Base-by-base conservation (phyloP, 176 grass and related monocot genomes). In the Chloris gayana region DNA sequence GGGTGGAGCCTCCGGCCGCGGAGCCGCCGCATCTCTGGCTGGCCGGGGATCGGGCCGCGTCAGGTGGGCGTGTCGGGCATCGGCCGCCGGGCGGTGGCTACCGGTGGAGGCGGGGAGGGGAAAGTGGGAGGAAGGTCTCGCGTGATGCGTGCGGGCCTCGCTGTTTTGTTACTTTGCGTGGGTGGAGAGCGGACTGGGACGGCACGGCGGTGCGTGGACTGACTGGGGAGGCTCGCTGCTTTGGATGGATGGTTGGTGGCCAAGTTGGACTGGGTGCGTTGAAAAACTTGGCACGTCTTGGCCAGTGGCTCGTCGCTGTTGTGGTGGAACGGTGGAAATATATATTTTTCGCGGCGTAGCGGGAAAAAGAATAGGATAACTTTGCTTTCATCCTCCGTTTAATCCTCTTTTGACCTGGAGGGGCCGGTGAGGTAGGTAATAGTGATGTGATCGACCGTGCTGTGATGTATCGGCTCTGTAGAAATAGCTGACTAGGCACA, bases 91-190 rank as follows among this genome's bases (percentile, higher is more conserved):
- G 19, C 50, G 37, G 47, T 30, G 74, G 73, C 51, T n/a, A 39
- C 77, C 39, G 38, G 77, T 31, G 38, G 62, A 21, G 79, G 12
- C 56, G 15, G 24, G 9, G 50, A 0, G n/a, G 35, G 86, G 81
- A 70, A 84, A 80, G 87, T 80, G 82, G 45, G 58, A 11, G 56
- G 64, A 80, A 62, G 70, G 63, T 84, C 53, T 81, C 46, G 81
- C 54, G 49, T 6, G n/a, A 49, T 25, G 75, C 50, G 75, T 32
- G 86, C 73, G 67, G 45, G 42, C 2, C 32, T 62, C 60, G 22
- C 3, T 58, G 9, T 58, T 27, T 61, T 13, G 17, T 88, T 78
- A 8, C 22, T 63, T 70, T 32, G 58, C 69, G 76, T 50, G 31
- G 14, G 29, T 7, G 45, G 14, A 53, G 54, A 24, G 22, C 15